Evolutionary conservation across 768 basidiomycete genomes (phyloP), one percentile per base, ranked within the genome.

Genomic region (Neoboletus subvelutipes): DNA sequence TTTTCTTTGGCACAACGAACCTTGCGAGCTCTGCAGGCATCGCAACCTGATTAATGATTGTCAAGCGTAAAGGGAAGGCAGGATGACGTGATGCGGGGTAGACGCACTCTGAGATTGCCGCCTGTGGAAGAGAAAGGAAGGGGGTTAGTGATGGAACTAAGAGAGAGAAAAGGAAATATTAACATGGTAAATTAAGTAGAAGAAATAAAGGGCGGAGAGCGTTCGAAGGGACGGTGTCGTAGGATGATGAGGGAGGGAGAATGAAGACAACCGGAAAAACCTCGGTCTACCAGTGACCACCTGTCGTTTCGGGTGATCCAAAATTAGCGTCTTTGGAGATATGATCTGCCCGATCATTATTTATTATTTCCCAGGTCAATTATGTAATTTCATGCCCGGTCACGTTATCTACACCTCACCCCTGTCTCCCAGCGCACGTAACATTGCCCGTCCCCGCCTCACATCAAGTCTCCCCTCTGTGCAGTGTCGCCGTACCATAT

Each of bases 21-120:
- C 72, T 94, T 93, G 70, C 91, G 86, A 11, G 90, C 87, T 63
- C 90, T 79, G 73, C 91, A 92, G 45, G 90, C 90, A 75, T 92
- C 90, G 72, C 90, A 92, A 69, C 90, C 90, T 92, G 65, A 48
- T n/a, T n/a, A n/a, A n/a, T n/a, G n/a, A n/a, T 46, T 5, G 45
- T 66, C 66, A 59, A 72, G 57, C 57, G 63, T 62, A 50, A 59
- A 40, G 54, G 52, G 34, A 57, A 58, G 58, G 52, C 41, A 40
- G 59, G 52, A 60, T 56, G 59, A 79, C 56, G 57, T 53, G 56
- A 64, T 57, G 61, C 43, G 62, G 61, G 58, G 50, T 42, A 48
- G 33, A 69, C 86, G 57, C 65, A 90, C 90, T 92, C 73, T 92
- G 90, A 53, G 88, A 90, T 77, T 92, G 90, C 65, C 89, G 85